These are phyloP conservation scores for Fusarium equiseti DNA, from an alignment of 2,329 filamentous ascomycete species.

Conservation along the genomic window DNA sequence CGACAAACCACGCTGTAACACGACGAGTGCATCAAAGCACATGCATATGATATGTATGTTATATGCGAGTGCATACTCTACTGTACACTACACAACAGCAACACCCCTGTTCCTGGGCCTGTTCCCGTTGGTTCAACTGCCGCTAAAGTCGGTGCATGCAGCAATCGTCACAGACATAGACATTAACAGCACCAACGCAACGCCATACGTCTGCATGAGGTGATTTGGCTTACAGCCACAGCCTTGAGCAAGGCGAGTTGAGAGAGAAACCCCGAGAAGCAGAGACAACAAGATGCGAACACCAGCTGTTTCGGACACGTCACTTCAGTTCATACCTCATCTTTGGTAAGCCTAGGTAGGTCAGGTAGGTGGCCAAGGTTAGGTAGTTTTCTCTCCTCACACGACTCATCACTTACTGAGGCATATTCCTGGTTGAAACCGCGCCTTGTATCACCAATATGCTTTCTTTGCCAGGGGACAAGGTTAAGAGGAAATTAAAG, in stretches of 20 bases:
- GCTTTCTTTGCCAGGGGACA: neutral
- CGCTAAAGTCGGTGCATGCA: conserved; percentile 36
- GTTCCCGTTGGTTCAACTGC: conserved; percentile 30
- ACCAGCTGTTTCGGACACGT: conserved; percentile 16
- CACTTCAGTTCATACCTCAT: conserved; percentile 8
- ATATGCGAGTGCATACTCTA: conserved; percentile 11
- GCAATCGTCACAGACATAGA: conserved; percentile 34
- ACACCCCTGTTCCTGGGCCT: conserved; percentile 7
- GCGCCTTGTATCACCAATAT: neutral
- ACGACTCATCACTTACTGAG: conserved; percentile 19
- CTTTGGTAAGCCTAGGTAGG: neutral
- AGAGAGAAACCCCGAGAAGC: neutral
- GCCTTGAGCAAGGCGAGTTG: conserved; percentile 1
- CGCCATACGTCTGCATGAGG: conserved; percentile 32
- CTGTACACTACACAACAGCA: neutral
- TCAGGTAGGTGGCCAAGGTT: neutral
- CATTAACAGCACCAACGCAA: conserved; percentile 18
- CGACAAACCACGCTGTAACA: conserved; percentile 28
- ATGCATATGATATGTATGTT: conserved; percentile 21
- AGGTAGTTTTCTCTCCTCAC: conserved; percentile 19
- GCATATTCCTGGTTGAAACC: neutral
- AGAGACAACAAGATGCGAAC: conserved; percentile 3
- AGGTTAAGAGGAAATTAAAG: neutral
- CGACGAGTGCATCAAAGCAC: conserved; percentile 17
- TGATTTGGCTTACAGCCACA: conserved; percentile 14